Evolutionary conservation across 331 rosid species (phyloP).

Genomic region (Acacia concinna): DNA sequence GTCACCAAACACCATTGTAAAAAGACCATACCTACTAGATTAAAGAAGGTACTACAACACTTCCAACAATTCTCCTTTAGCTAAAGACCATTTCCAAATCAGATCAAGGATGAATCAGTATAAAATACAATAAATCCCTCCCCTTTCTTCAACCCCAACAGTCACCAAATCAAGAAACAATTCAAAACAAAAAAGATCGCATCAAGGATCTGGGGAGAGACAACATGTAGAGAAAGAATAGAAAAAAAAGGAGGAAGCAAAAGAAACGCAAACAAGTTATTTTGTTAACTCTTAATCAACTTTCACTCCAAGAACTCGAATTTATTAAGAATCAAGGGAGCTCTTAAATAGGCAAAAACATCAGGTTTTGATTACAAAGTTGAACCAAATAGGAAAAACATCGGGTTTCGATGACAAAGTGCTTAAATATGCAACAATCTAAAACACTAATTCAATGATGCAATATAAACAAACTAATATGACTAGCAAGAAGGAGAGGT

Average conservation of each 20-base stretch:
- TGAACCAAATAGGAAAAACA: background rate
- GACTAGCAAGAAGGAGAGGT: background rate
- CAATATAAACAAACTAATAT: background rate
- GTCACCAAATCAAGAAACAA: slow-evolving; percentile 29
- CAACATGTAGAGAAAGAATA: background rate
- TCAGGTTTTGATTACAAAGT: no score
- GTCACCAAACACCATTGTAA: slow-evolving; percentile 46
- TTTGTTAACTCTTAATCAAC: background rate
- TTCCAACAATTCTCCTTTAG: slow-evolving; percentile 2
- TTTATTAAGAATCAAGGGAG: background rate
- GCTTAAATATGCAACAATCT: background rate
- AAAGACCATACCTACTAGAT: slow-evolving; percentile 21
- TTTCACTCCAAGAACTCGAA: background rate
- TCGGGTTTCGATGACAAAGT: background rate
- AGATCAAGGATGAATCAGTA: background rate
- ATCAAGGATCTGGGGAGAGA: slow-evolving; percentile 30
- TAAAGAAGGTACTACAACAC: background rate
- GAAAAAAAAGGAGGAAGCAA: background rate
- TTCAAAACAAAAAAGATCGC: slow-evolving; percentile 11
- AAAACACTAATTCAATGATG: background rate
- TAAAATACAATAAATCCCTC: background rate
- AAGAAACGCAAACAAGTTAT: background rate
- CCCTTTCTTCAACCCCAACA: background rate
- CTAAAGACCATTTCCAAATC: background rate
- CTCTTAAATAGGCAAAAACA: background rate